Base-by-base conservation (phyloP, 108 stramenopile genomes). In the Cylindrotheca closterium region DNA sequence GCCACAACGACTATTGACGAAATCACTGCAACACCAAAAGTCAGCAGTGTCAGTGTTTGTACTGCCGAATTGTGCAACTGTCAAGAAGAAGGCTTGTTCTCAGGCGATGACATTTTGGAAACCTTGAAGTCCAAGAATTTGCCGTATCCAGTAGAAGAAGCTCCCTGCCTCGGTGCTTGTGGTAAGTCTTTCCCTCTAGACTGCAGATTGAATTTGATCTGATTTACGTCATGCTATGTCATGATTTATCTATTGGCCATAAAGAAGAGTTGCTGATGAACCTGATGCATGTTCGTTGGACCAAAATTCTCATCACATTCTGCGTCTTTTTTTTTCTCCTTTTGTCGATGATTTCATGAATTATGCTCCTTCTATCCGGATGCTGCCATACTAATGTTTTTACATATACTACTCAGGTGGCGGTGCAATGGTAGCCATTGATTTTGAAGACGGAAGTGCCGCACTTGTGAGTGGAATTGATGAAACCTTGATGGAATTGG, bases 401-500 rank as follows among this genome's bases (percentile, higher is more conserved):
- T n/a, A n/a, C n/a, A n/a, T n/a, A n/a, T n/a, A n/a, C n/a, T n/a
- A n/a, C n/a, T n/a, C 37, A 42, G 37, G 80, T 24, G 74, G 74
- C 69, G 80, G 77, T n/a, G 78, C 80, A 19, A 81, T 81, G 80
- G 63, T 81, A 50, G 77, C 80, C 30, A 81, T 81, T 54, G 80
- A 81, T 59, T 81, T 65, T 51, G 77, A 81, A 58, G 74, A 78
- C 56, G 80, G 80, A 8, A 67, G 63, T 34, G 58, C 61, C n/a
- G 70, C 67, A 26, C 71, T 81, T 65, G 70, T 74, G 26, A 66
- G 70, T 55, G 76, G 77, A 17, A 30, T 81, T 17, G 63, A 78
- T 15, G 73, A 68, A 37, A 77, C 77, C 15, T 50, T 63, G 23
- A 10, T 48, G 47, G 61, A 63, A 51, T 27, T 63, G 22, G 61